Evolutionary conservation across 345 rosid species (phyloP).

Genomic region (Ricinus communis): DNA sequence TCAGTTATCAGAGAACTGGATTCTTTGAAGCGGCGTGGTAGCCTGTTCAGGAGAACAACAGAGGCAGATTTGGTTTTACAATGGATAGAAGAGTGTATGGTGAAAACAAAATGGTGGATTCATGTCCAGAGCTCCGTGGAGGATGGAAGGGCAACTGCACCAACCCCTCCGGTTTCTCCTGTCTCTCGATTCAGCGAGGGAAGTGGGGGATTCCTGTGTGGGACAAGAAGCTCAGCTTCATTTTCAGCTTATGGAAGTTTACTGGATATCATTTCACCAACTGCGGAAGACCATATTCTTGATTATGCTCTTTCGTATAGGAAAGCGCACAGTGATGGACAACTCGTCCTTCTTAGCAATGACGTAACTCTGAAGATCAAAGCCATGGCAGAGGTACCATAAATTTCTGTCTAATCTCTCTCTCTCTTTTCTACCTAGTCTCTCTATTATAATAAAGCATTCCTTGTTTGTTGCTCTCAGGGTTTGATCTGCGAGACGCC

Average conservation of each 20-base stretch:
- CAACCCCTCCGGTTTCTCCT: constrained; percentile 77
- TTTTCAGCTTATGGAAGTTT: constrained; percentile 31
- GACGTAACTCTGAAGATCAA: constrained; percentile 66
- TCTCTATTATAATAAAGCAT: neutral
- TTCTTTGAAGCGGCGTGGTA: constrained; percentile 48
- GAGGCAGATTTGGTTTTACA: constrained; percentile 60
- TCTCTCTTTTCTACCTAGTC: neutral
- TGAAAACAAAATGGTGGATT: constrained; percentile 78
- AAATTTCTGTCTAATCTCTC: neutral
- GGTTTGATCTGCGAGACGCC: constrained; percentile 81
- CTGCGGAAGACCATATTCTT: constrained; percentile 70
- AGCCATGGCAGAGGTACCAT: constrained; percentile 87
- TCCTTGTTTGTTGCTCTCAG: constrained; percentile 33
- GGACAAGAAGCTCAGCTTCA: constrained; percentile 28
- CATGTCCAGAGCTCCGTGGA: constrained; percentile 63
- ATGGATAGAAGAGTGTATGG: constrained; percentile 80
- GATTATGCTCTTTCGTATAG: constrained; percentile 58
- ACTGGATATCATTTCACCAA: constrained; percentile 48
- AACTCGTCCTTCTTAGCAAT: constrained; percentile 68
- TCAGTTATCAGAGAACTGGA: constrained; percentile 79
- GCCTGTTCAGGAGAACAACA: constrained; percentile 50
- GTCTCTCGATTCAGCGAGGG: constrained; percentile 35
- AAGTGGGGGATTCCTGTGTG: constrained; percentile 18
- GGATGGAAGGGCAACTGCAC: constrained; percentile 48
- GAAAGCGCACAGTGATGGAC: constrained; percentile 45